These are phyloP conservation scores for Phialophora chinensis DNA, from an alignment of 2,329 filamentous ascomycete genomes.

Conservation along the genomic window DNA sequence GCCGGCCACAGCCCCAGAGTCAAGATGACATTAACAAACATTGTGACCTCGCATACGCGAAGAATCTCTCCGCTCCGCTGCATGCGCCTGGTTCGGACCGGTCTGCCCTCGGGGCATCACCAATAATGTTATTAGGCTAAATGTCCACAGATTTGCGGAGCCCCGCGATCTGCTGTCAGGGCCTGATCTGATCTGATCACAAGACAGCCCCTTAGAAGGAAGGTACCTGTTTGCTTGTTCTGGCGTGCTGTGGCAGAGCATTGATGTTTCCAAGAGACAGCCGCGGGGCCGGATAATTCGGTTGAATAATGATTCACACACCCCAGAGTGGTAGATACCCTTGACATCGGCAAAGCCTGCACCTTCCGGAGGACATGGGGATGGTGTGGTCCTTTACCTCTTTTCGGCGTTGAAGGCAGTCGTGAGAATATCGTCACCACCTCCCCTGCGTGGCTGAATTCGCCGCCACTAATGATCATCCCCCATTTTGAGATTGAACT, in stretches of 20 bases:
- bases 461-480: neutral
- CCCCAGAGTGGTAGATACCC: neutral
- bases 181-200: slow-evolving; percentile 8
- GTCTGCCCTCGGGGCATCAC: neutral
- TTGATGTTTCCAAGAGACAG: neutral
- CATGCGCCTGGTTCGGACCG: slow-evolving; percentile 14
- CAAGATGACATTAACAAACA: neutral
- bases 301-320: neutral
- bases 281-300: slow-evolving; percentile 7
- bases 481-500: neutral
- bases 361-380: neutral
- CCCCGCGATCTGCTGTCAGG: slow-evolving; percentile 4
- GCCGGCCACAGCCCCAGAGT: neutral
- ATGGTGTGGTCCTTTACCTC: neutral
- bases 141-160: slow-evolving; percentile 5
- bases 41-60: neutral
- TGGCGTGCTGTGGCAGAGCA: neutral
- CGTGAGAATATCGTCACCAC: neutral
- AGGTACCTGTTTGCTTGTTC: neutral
- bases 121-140: slow-evolving; percentile 15
- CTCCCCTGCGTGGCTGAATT: neutral
- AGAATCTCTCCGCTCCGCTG: slow-evolving; percentile 10
- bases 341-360: neutral
- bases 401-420: neutral
- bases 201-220: neutral